A percentile compares a stretch with the other conserved stretches of the same genome.
Conservation (phyloP, 768 basidiomycete genomes). For the Boletus sp. region DNA sequence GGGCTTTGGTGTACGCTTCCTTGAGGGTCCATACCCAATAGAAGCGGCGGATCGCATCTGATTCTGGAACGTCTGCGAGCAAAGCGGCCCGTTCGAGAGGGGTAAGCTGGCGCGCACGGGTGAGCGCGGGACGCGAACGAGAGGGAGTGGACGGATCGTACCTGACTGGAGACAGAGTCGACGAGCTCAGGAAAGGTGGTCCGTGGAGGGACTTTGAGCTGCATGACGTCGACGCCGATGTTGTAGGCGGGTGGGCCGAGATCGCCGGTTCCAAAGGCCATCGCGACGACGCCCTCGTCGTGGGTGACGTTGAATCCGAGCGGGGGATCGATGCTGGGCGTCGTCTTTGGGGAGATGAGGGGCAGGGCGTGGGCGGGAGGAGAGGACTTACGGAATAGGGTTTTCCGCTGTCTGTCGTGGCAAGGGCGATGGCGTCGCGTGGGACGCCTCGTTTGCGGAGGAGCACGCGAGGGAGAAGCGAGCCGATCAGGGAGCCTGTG, state of each 20-base stretch:
- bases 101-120: conserved; percentile 37
- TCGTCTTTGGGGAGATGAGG: conserved; percentile 37
- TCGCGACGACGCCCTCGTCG: conserved; percentile 69
- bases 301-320: conserved; percentile 83
- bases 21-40: conserved; percentile 90
- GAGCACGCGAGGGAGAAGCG: conserved; percentile 66
- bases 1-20: conserved; percentile 88
- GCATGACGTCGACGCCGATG: conserved; percentile 84
- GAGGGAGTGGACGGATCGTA: conserved; percentile 21
- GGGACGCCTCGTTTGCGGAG: conserved; percentile 57
- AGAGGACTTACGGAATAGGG: conserved; percentile 64
- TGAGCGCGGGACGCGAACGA: conserved; percentile 7
- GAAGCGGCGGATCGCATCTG: conserved; percentile 59
- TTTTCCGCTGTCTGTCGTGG: conserved; percentile 62
- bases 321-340: conserved; percentile 45
- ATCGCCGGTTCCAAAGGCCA: conserved; percentile 50
- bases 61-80: conserved; percentile 39
- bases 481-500: conserved; percentile 75
- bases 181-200: conserved; percentile 61
- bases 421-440: conserved; percentile 48
- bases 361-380: background rate
- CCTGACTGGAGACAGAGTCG: conserved; percentile 64
- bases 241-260: conserved; percentile 55
- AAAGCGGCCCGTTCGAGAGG: conserved; percentile 34
- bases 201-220: conserved; percentile 58